Percentiles rank a stretch among this genome's conserved stretches.
Evolutionary conservation across 2,329 filamentous ascomycete species (phyloP).

Genomic region (Botryosphaeria agaves): DNA sequence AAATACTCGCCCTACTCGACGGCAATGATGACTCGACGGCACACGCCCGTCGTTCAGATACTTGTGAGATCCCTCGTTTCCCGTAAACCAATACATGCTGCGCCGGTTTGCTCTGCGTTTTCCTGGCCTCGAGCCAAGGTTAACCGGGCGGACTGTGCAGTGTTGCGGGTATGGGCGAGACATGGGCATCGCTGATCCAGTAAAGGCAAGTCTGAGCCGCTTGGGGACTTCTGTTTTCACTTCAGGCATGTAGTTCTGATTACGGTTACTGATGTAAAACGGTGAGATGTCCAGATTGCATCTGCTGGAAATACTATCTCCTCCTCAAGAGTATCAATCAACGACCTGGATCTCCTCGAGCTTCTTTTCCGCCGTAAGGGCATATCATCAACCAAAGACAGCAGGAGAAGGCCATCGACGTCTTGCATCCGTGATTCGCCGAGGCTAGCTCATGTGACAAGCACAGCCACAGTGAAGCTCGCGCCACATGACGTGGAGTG

Average conservation of each 20-base stretch:
- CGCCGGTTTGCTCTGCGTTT: neutral
- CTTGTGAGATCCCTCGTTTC: neutral
- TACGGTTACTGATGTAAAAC: neutral
- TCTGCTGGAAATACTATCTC: too few relatives aligned
- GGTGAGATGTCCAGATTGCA: too few relatives aligned
- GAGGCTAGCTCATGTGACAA: too few relatives aligned
- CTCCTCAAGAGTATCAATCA: too few relatives aligned
- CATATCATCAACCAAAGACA: too few relatives aligned
- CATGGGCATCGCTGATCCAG: neutral
- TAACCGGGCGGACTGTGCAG: neutral
- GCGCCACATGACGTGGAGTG: too few relatives aligned
- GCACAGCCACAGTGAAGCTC: too few relatives aligned
- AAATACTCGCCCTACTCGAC: too few relatives aligned
- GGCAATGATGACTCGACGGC: slow-evolving; percentile 1
- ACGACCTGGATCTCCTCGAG: too few relatives aligned
- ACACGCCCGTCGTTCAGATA: slow-evolving; percentile 1
- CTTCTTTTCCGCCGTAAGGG: too few relatives aligned
- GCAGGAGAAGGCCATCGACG: too few relatives aligned
- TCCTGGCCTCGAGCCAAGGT: neutral
- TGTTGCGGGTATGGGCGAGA: neutral
- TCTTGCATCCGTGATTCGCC: too few relatives aligned
- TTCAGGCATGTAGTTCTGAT: neutral
- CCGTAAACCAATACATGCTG: neutral
- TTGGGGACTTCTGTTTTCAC: neutral
- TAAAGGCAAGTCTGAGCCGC: slow-evolving; percentile 2